Evolutionary conservation across 2,329 filamentous ascomycete genomes (phyloP).

Genomic region (Coniochaeta pulveracea): DNA sequence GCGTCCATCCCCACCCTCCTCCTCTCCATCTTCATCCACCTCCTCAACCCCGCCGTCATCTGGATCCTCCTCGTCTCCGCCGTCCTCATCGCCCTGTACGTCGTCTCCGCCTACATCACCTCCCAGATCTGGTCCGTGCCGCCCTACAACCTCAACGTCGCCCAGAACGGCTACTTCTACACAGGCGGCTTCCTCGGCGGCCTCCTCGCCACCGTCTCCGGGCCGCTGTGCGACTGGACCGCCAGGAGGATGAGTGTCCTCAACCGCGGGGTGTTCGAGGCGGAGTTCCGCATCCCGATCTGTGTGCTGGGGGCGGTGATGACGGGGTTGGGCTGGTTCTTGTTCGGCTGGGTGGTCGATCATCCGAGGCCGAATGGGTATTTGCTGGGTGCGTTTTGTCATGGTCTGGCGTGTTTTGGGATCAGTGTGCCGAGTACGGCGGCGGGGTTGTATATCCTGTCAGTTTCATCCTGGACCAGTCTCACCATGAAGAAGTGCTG

Average conservation of each 20-base stretch:
- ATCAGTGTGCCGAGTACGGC: constrained; percentile 11
- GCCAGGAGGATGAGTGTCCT: constrained; percentile 7
- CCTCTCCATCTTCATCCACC: constrained; percentile 9
- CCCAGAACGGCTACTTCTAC: constrained; percentile 28
- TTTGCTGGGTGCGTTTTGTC: constrained; percentile 8
- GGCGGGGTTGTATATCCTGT: constrained; percentile 20
- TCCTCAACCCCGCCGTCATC: constrained; percentile 11
- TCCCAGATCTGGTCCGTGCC: constrained; percentile 11
- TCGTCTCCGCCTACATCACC: constrained; percentile 10
- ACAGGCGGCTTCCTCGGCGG: constrained; percentile 26
- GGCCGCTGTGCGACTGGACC: constrained; percentile 12
- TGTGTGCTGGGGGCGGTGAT: constrained; percentile 9
- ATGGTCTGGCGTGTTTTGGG: constrained; percentile 10
- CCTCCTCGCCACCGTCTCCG: constrained; percentile 22
- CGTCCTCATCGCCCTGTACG: constrained; percentile 10
- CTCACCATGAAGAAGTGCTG: background rate
- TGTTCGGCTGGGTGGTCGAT: constrained; percentile 11
- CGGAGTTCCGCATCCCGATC: constrained; percentile 13
- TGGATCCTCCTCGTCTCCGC: constrained; percentile 13
- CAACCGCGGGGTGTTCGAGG: constrained; percentile 10
- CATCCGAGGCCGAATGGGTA: constrained; percentile 9
- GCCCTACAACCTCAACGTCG: constrained; percentile 22
- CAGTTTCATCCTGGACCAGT: constrained; percentile 3
- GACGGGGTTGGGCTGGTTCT: constrained; percentile 10
- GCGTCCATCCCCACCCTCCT: constrained; percentile 9